Evolutionary conservation across 192 early-diverging fungal genomes (phyloP).

Genomic region (Geranomyces michiganensis): DNA sequence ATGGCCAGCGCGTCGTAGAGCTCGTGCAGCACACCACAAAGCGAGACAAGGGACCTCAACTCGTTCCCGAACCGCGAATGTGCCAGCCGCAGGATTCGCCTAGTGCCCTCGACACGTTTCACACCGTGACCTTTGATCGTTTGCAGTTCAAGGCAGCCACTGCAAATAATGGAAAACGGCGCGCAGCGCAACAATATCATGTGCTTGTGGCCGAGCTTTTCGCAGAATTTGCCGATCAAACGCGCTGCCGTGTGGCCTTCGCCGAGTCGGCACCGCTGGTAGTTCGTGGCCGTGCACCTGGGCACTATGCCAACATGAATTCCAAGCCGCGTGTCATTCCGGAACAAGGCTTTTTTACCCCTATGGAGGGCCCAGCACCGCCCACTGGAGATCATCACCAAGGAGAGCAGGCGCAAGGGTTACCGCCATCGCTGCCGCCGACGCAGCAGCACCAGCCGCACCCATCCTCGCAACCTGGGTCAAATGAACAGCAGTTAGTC

Average conservation of each 20-base stretch:
- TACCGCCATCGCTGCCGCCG: too few relatives aligned
- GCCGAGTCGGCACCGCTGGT: conserved; percentile 81
- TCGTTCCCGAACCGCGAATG: conserved; percentile 44
- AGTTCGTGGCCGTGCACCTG: conserved; percentile 90
- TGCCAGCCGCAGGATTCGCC: conserved; percentile 21
- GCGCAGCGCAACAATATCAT: conserved; percentile 95
- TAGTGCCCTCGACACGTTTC: conserved; percentile 29
- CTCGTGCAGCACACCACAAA: conserved; percentile 93
- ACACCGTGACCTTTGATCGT: conserved; percentile 81
- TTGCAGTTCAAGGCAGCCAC: conserved; percentile 98
- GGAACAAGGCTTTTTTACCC: background rate
- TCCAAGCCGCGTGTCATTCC: too few relatives aligned
- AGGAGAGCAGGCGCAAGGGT: background rate
- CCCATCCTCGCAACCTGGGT: background rate
- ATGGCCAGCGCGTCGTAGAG: conserved; percentile 74
- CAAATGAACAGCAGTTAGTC: background rate
- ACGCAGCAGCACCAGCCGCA: background rate
- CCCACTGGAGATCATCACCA: background rate
- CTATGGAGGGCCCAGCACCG: background rate
- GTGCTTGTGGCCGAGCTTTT: conserved; percentile 78
- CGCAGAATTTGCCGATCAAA: conserved; percentile 68
- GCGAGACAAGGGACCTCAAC: conserved; percentile 91
- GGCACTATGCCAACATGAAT: conserved; percentile 73
- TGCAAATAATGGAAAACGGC: conserved; percentile 90
- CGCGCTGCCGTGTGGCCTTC: conserved; percentile 62